Base-by-base conservation (phyloP, 1,284 basidiomycete species). In the Heterobasidion annosum region DNA sequence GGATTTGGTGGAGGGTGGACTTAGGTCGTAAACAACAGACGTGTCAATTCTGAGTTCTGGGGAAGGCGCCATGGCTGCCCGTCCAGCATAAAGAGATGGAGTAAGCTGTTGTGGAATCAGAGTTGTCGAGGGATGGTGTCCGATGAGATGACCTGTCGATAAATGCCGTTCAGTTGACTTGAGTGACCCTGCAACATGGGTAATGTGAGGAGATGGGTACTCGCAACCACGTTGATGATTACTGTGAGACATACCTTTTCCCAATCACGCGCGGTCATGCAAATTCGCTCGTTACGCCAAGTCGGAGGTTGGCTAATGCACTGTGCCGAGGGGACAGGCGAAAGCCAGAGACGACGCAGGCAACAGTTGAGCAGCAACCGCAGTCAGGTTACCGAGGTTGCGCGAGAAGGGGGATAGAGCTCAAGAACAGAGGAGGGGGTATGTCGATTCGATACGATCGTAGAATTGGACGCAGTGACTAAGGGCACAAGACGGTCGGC, bases 31-130 rank as follows among this genome's bases (percentile, higher is more conserved):
- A 34, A 48, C 50, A 25, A 63, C 47, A 40, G 62, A 63, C 15
- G 64, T 65, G 50, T 65, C 61, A 53, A 65, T 65, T 57, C 57
- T 62, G 52, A 64, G 63, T 45, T 59, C 56, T 34, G 61, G 12
- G 52, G 59, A 40, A 12, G 37, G 37, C 10, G 37, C 37, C 37
- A 40, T 50, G 13, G 34, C 18, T 32, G 33, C 19, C 19, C 33
- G n/a, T 40, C 10, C n/a, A 40, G 37, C 37, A 40, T 40, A n/a
- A 40, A 40, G 37, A 40, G n/a, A 40, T 40, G 37, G 37, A 40
- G 37, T 8, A 40, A 40, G 25, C 25, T 25, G 25, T 40, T 10
- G 37, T 8, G 37, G n/a, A 7, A 12, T 3, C 12, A 10, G 37
- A 40, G 37, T 8, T 40, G 37, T 40, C n/a, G 12, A 40, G n/a